A percentile compares a stretch with the other conserved stretches of the same genome.
Conservation (phyloP, 192 early-diverging fungal genomes). For the Glomus cerebriforme region DNA sequence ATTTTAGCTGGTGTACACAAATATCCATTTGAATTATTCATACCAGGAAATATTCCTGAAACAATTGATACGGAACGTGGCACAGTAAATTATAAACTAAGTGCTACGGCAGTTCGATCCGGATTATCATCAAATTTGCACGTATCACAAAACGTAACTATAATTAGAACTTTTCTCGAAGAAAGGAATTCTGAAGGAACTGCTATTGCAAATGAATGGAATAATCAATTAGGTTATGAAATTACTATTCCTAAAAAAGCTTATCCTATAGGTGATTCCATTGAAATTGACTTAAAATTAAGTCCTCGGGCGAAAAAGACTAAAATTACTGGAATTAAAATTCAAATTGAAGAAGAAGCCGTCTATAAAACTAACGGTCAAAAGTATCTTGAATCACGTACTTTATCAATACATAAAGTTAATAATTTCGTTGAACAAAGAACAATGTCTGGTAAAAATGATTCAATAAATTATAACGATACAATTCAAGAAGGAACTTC, state of each 20-base stretch:
- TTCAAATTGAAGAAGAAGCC: background rate
- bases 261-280: background rate
- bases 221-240: background rate
- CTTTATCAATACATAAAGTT: background rate
- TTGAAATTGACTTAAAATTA: conserved; percentile 6
- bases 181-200: conserved; percentile 11
- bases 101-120: background rate
- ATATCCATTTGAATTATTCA: conserved; percentile 5
- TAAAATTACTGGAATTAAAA: background rate
- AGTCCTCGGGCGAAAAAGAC: background rate
- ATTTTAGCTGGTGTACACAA: background rate
- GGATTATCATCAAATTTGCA: background rate
- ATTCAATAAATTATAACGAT: background rate
- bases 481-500: background rate
- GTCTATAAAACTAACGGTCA: background rate
- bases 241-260: conserved; percentile 12
- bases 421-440: background rate
- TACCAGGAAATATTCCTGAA: conserved; percentile 7
- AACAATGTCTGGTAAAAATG: background rate
- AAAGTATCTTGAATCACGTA: background rate
- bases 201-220: background rate
- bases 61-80: background rate
- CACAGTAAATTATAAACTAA: background rate
- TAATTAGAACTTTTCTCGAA: conserved; percentile 9
- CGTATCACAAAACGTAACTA: background rate